Conservation (phyloP, 108 stramenopile species). For the Nannochloropsis salina region DNA sequence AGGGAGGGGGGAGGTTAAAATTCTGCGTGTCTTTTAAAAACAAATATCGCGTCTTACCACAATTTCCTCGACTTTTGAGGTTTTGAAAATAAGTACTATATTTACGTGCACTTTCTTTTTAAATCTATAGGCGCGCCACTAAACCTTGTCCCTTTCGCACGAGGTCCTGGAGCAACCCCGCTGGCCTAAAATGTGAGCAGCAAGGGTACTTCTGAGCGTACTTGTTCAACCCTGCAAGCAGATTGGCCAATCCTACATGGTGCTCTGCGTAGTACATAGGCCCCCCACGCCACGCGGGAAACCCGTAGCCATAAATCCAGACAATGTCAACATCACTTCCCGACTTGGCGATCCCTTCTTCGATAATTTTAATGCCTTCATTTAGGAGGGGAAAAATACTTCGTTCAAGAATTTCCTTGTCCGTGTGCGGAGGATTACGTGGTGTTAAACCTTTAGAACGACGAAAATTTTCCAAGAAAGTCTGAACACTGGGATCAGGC, state of each 20-base stretch:
- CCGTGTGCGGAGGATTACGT: constrained; percentile 2
- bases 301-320: constrained; percentile 89
- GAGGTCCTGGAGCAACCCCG: background rate
- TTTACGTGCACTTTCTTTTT: background rate
- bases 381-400: constrained; percentile 83
- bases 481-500: constrained; percentile 67
- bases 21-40: too few species aligned
- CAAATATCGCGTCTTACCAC: too few species aligned
- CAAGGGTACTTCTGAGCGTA: background rate
- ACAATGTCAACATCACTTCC: constrained; percentile 91
- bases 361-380: constrained; percentile 69
- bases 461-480: constrained; percentile 51
- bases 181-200: background rate
- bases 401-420: constrained; percentile 51
- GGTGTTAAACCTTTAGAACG: background rate
- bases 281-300: constrained; percentile 76
- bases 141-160: constrained; percentile 1
- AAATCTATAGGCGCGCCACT: background rate
- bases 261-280: constrained; percentile 55
- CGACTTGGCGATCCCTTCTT: constrained; percentile 79
- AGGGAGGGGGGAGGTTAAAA: too few species aligned
- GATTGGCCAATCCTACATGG: constrained; percentile 34
- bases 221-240: background rate
- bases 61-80: too few species aligned
- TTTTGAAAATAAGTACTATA: too few species aligned